phyloP scores from a whole-genome alignment of 2,329 filamentous ascomycete genomes.

The Xylariaceae sp. region DNA sequence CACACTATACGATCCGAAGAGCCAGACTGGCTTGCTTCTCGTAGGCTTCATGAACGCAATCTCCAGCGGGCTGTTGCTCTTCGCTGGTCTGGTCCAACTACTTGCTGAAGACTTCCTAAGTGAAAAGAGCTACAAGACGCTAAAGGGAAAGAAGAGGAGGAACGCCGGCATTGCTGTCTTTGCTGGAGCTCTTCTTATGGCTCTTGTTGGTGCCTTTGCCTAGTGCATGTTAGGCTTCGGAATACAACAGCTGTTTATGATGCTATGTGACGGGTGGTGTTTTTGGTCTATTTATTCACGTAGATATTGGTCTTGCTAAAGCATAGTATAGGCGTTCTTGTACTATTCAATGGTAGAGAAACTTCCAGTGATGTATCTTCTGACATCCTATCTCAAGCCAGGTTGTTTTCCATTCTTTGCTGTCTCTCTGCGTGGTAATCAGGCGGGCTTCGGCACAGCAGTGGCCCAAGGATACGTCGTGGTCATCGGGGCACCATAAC shows the following conservation, averaged over 20 bases:
- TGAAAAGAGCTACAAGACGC: conserved; percentile 68
- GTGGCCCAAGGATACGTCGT: conserved; percentile 46
- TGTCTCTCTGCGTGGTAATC: neutral
- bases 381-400: conserved; percentile 3
- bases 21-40: conserved; percentile 72
- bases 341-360: neutral
- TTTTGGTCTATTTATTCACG: too few species aligned
- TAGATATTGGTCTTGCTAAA: conserved; percentile 5
- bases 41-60: conserved; percentile 88
- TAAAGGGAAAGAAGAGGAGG: conserved; percentile 60
- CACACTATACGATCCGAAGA: conserved; percentile 75
- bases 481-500: conserved; percentile 43
- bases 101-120: conserved; percentile 80
- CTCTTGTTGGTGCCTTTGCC: conserved; percentile 69
- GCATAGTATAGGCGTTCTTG: conserved; percentile 16
- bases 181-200: conserved; percentile 66
- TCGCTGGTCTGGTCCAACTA: conserved; percentile 80
- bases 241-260: neutral
- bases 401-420: neutral
- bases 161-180: conserved; percentile 64
- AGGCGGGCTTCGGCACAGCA: conserved; percentile 32
- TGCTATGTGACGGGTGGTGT: too few species aligned
- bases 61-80: conserved; percentile 74
- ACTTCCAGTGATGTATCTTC: conserved; percentile 7
- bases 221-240: conserved; percentile 30